Evolutionary conservation across 257 asterid genomes (phyloP).

Genomic region (Ilex asprella): DNA sequence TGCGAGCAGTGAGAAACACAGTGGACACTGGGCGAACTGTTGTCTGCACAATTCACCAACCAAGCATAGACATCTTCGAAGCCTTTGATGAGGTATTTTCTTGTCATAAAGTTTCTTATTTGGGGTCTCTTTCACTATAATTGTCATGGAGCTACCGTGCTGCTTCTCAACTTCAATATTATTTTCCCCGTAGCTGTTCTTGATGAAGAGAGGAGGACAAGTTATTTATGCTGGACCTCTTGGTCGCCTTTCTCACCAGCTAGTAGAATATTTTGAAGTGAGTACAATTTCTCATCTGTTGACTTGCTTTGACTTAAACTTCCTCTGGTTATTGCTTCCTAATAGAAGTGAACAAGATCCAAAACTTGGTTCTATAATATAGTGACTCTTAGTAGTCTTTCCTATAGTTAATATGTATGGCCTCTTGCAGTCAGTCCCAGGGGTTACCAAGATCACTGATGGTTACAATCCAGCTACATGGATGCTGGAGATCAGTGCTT

Average conservation of each 20-base stretch:
- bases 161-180: not conserved
- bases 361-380: no score
- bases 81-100: constrained; percentile 53
- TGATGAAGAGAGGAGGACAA: constrained; percentile 72
- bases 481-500: constrained; percentile 57
- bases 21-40: constrained; percentile 71
- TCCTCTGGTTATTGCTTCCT: not conserved
- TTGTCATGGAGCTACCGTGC: not conserved
- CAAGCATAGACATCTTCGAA: constrained; percentile 67
- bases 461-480: constrained; percentile 71
- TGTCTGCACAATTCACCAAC: constrained; percentile 69
- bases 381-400: not conserved
- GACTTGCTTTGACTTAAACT: not conserved
- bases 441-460: constrained; percentile 42
- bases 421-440: constrained; percentile 35
- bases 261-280: constrained; percentile 56
- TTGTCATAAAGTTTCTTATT: not conserved
- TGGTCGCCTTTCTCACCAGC: constrained; percentile 44
- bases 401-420: not conserved
- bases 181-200: constrained; percentile 28
- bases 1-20: constrained; percentile 67
- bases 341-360: no score
- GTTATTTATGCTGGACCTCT: constrained; percentile 65
- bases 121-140: not conserved
- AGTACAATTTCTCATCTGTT: not conserved